Percentiles rank a stretch among this genome's conserved stretches.
phyloP scores from a whole-genome alignment of 129 eudicot genomes.

The Apium graveolens region DNA sequence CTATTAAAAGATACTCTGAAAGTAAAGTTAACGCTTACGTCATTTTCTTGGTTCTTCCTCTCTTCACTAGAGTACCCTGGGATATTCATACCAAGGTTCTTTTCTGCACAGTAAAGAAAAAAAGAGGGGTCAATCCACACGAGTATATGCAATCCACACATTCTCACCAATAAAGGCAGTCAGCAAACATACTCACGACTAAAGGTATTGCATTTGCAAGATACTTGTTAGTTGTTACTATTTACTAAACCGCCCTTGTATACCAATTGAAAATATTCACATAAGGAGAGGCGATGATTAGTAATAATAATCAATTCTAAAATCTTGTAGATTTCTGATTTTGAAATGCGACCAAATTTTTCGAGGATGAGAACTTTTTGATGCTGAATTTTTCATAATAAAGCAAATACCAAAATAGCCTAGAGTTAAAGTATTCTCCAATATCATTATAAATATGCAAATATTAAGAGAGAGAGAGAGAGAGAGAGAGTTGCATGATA shows the following conservation, averaged over 20 bases:
- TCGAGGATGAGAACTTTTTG: background rate
- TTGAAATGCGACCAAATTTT: background rate
- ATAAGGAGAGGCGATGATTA: background rate
- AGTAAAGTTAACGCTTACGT: slow-evolving; percentile 36
- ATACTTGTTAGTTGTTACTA: background rate
- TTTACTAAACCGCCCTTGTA: background rate
- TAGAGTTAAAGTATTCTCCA: background rate
- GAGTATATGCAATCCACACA: background rate
- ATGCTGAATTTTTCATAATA: background rate
- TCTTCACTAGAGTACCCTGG: slow-evolving; percentile 96
- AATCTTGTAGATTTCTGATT: background rate
- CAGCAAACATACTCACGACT: background rate
- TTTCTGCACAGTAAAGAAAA: slow-evolving; percentile 43
- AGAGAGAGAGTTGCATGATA: no score
- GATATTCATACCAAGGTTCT: slow-evolving; percentile 57
- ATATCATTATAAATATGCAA: background rate
- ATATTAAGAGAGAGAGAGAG: no score
- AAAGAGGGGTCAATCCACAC: background rate
- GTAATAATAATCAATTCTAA: background rate
- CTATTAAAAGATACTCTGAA: background rate
- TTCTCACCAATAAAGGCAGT: background rate
- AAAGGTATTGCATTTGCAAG: background rate
- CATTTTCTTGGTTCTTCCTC: slow-evolving; percentile 40
- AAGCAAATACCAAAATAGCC: background rate
- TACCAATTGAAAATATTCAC: background rate